Base-by-base conservation (phyloP, 108 stramenopile species). In the Discostella pseudostelligera region DNA sequence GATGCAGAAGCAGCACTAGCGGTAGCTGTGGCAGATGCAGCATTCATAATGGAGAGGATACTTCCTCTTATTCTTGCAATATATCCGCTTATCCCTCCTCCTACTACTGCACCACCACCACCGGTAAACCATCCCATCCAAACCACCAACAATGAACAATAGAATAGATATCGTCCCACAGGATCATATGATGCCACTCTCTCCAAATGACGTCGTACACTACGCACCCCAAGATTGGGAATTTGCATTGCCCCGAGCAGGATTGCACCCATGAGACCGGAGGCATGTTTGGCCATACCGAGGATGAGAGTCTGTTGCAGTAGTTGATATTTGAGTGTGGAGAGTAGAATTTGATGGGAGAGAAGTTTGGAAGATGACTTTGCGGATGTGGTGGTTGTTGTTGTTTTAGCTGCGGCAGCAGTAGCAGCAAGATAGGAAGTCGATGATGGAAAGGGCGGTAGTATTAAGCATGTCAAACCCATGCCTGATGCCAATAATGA, bases 121-220 rank as follows among this genome's bases (percentile, higher is more conserved):
- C 69, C 62, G 10, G 58, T 49, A 40, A 56, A 60, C 48, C 51
- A 43, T n/a, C 65, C 45, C 67, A 87, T 63, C 92, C 92, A 93
- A 24, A 87, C 59, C 26, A 84, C 57, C 40, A 93, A 13, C 14
- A 88, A 56, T 0, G 92, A 84, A 55, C 82, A 81, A 45, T 85
- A 89, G 65, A 89, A 90, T 22, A 90, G 78, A 69, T 93, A 93
- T 37, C 89, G 88, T 19, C 85, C 84, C 10, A 93, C 76, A 12
- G 92, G 92, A 76, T 93, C 92, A 3, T 48, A 24, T 7, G 40
- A 49, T 3, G 78, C 87, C 28, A 93, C 56, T 8, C 56, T 9
- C 63, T 90, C 83, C 71, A 93, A 74, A 67, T 83, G 76, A 42
- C 36, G 17, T 20, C 88, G 78, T 39, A 85, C 71, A 49, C 84